Percentiles rank a stretch among this genome's conserved stretches.
Conservation (phyloP, 257 asterid species). For the Penstemon davidsonii region DNA sequence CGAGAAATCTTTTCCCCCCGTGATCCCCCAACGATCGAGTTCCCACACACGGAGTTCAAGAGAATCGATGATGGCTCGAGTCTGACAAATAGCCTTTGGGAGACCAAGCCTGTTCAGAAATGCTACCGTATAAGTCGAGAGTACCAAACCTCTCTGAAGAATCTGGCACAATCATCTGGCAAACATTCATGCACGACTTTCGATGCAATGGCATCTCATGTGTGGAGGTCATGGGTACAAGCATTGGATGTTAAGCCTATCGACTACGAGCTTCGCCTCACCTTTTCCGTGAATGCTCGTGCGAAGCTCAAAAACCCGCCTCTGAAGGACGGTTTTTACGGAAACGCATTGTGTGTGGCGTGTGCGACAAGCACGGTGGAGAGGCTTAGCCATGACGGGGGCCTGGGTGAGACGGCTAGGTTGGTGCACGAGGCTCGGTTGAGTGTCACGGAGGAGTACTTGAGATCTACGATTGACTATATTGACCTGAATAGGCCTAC, state of each 20-base stretch:
- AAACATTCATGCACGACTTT: slow-evolving; percentile 53
- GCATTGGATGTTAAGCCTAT: slow-evolving; percentile 60
- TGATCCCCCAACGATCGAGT: slow-evolving; percentile 49
- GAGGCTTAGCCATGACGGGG: slow-evolving; percentile 37
- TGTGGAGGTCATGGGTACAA: slow-evolving; percentile 82
- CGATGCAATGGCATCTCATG: slow-evolving; percentile 88
- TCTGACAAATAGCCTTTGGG: slow-evolving; percentile 53
- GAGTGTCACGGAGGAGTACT: slow-evolving; percentile 62
- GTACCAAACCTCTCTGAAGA: slow-evolving; percentile 55
- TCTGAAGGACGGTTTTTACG: slow-evolving; percentile 67
- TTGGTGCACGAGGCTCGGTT: slow-evolving; percentile 61
- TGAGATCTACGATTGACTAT: slow-evolving; percentile 77
- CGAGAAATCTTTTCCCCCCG: slow-evolving; percentile 67
- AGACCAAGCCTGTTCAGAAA: slow-evolving; percentile 61
- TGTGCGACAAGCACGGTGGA: slow-evolving; percentile 61
- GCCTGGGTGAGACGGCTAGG: slow-evolving; percentile 38
- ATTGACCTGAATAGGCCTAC: slow-evolving; percentile 64
- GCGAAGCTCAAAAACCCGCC: slow-evolving; percentile 56
- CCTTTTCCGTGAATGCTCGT: slow-evolving; percentile 80
- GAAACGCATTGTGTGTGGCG: slow-evolving; percentile 79
- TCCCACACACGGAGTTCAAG: slow-evolving; percentile 67
- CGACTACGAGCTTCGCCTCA: slow-evolving; percentile 65
- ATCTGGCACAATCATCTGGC: slow-evolving; percentile 42
- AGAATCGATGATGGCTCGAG: slow-evolving; percentile 52
- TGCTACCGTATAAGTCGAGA: slow-evolving; percentile 63